Base-by-base conservation (phyloP, 1,284 basidiomycete genomes). In the Cryptococcus deneoformans region DNA sequence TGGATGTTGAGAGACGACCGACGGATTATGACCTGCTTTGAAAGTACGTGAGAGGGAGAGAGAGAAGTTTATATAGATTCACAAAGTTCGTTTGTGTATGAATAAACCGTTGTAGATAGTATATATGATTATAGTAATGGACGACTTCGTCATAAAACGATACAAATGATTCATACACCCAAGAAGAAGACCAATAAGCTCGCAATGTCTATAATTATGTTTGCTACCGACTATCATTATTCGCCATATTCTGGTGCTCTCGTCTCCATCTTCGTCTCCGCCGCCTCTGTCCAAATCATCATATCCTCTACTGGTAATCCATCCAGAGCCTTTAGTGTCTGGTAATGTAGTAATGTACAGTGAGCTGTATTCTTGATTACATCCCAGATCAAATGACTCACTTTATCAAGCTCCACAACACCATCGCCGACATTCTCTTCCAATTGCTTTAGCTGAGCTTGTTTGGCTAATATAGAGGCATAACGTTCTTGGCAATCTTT, bases 321-420 rank as follows among this genome's bases (percentile, higher is more conserved):
- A 6, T 73, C 62, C 43, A 78, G 59, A 1, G 70, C 53, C 50
- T 69, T 58, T 56, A 75, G 72, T 9, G 76, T 71, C 76, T 78
- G 57, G 34, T 9, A 20, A n/a, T n/a, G n/a, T n/a, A n/a, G n/a
- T n/a, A n/a, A 20, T 40, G 44, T n/a, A 36, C 24, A 12, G 14
- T 51, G 10, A 51, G 39, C 34, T 6, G 24, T 10, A 14, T 24
- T 29, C 11, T 3, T 4, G 50, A 36, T 4, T 16, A 36, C 10
- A 40, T 20, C 6, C 14, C 46, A 35, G 46, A 48, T 2, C 29
- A 48, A 10, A 12, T 9, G 12, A 59, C 75, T 46, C 46, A 76
- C 76, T 65, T 75, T 61, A 34, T 73, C 69, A 2, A 78, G 62
- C 57, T 76, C 75, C 4, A 69, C 56, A 1, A 73, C 71, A 8